phyloP scores from a whole-genome alignment of 139 green algal species.

The Spirogloea muscicola region DNA sequence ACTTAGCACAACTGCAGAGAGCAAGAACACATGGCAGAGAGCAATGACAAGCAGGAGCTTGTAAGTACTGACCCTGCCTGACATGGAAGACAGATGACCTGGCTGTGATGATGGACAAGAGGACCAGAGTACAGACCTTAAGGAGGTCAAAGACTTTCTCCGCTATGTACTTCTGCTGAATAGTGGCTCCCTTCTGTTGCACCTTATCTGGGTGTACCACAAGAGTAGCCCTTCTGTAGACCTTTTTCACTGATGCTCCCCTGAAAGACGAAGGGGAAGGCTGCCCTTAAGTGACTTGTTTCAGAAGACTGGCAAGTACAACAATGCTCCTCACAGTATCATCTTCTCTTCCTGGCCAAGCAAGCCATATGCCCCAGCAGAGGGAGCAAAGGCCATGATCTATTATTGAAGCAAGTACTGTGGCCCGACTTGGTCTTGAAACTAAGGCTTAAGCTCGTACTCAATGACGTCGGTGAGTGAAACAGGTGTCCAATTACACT shows the following conservation, averaged over 20 bases:
- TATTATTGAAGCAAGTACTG: background rate
- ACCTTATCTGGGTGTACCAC: slow-evolving; percentile 54
- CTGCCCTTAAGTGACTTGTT: no score
- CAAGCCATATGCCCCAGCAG: background rate
- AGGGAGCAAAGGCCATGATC: background rate
- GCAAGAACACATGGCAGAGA: no score
- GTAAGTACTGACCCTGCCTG: no score
- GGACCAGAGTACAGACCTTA: slow-evolving; percentile 36
- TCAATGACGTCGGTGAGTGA: slow-evolving; percentile 40
- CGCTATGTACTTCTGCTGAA: slow-evolving; percentile 54
- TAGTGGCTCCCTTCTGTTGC: slow-evolving; percentile 51
- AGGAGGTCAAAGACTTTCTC: slow-evolving; percentile 53
- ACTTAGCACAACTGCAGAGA: no score
- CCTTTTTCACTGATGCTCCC: slow-evolving; percentile 46
- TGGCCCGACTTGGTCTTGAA: background rate
- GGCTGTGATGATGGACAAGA: no score
- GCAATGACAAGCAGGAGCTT: no score
- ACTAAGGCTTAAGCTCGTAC: background rate
- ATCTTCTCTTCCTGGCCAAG: background rate
- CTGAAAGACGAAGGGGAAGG: slow-evolving; percentile 1
- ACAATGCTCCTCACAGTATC: background rate
- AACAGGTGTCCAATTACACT: slow-evolving; percentile 40
- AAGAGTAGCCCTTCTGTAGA: slow-evolving; percentile 48
- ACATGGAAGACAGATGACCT: no score
- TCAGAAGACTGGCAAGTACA: no score